Evolutionary conservation across 2,329 filamentous ascomycete species (phyloP).

Genomic region (Dendryphion nanum): DNA sequence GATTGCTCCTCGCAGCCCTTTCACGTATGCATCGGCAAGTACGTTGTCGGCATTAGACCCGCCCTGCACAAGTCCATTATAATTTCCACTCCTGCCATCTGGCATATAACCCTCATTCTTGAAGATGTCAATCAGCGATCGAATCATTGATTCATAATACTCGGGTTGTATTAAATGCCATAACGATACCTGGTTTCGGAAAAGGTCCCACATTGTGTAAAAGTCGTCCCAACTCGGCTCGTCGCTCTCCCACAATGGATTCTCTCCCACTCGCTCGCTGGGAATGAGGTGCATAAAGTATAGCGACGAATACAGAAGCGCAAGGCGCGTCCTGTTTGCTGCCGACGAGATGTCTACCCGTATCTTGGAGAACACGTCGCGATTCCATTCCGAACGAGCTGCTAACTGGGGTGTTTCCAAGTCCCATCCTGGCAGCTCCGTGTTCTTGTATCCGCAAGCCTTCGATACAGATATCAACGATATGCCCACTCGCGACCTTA

Average conservation of each 20-base stretch:
- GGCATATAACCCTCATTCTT: constrained; percentile 66
- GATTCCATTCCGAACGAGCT: constrained; percentile 48
- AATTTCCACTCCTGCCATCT: constrained; percentile 58
- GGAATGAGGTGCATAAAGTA: constrained; percentile 40
- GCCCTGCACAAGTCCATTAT: constrained; percentile 56
- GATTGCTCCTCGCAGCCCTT: constrained; percentile 60
- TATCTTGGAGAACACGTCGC: constrained; percentile 59
- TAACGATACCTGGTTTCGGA: constrained; percentile 50
- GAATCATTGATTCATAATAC: constrained; percentile 65
- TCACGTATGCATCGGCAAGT: constrained; percentile 66
- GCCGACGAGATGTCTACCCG: constrained; percentile 24
- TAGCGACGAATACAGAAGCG: constrained; percentile 32
- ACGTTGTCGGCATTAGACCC: constrained; percentile 45
- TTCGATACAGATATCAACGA: constrained; percentile 47
- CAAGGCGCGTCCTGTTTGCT: constrained; percentile 31
- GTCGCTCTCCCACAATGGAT: constrained; percentile 63
- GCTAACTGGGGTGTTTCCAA: constrained; percentile 41
- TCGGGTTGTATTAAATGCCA: constrained; percentile 64
- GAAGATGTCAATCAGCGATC: constrained; percentile 64
- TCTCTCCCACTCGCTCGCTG: constrained; percentile 55
- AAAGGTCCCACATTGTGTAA: constrained; percentile 74
- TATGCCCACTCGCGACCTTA: constrained; percentile 53
- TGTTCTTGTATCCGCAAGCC: constrained; percentile 49
- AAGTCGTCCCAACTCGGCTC: constrained; percentile 70
- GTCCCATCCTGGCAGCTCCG: constrained; percentile 46